These are phyloP conservation scores for Xylaria sp. DNA, from an alignment of 2,329 filamentous ascomycete species.

Conservation along the genomic window DNA sequence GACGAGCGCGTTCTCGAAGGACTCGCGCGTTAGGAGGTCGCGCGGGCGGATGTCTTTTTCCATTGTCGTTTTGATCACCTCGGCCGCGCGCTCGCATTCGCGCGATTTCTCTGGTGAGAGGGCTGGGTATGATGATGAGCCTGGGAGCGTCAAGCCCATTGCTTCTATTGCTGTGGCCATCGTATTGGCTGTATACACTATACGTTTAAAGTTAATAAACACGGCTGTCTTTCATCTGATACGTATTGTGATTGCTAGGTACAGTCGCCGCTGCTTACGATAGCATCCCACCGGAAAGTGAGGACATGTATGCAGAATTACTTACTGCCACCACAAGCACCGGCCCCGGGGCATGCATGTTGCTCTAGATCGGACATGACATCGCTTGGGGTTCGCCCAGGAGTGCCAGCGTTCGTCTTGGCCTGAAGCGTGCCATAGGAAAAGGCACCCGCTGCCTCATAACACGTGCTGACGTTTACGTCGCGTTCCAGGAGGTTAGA, in stretches of 20 bases:
- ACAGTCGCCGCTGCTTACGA: background rate
- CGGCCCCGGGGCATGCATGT: slow-evolving; percentile 80
- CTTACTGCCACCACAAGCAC: slow-evolving; percentile 74
- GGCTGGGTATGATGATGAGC: slow-evolving; percentile 85
- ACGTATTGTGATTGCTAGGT: background rate
- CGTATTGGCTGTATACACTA: slow-evolving; percentile 90
- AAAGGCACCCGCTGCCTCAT: slow-evolving; percentile 87
- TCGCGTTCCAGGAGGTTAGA: slow-evolving; percentile 78
- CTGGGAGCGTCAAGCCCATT: slow-evolving; percentile 84
- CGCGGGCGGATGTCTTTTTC: slow-evolving; percentile 83
- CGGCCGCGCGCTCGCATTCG: slow-evolving; percentile 84
- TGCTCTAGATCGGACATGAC: slow-evolving; percentile 85
- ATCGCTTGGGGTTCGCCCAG: slow-evolving; percentile 76
- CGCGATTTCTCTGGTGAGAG: slow-evolving; percentile 84
- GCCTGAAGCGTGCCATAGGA: slow-evolving; percentile 81
- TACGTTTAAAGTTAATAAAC: background rate
- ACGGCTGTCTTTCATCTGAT: background rate
- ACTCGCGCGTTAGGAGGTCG: slow-evolving; percentile 80
- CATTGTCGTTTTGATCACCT: slow-evolving; percentile 82
- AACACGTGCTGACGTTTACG: slow-evolving; percentile 90
- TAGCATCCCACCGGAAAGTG: background rate
- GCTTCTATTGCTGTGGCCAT: slow-evolving; percentile 93
- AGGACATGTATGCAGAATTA: background rate
- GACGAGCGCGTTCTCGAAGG: slow-evolving; percentile 89
- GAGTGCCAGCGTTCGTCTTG: slow-evolving; percentile 68